These are phyloP conservation scores for Phytophthora tubulina DNA, from an alignment of 352 stramenopile species.

Conservation along the genomic window DNA sequence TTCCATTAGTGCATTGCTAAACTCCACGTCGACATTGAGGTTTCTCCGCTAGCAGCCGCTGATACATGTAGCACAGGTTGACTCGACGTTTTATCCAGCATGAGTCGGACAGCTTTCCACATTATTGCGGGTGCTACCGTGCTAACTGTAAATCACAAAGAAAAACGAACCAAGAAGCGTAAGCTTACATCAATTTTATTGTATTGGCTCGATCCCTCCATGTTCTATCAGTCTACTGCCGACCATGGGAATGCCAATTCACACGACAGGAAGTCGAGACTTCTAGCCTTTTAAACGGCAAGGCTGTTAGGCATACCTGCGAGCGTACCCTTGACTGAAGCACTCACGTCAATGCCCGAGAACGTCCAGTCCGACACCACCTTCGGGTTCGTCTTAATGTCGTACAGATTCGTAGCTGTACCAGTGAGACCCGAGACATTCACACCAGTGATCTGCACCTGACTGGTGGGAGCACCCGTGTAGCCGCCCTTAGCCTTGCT, in stretches of 20 bases:
- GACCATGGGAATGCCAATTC: too few species aligned
- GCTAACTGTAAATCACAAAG: too few species aligned
- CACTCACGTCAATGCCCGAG: constrained; percentile 18
- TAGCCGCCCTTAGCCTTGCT: constrained; percentile 34
- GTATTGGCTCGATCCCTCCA: background rate
- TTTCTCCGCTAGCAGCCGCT: too few species aligned
- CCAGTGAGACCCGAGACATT: constrained; percentile 28
- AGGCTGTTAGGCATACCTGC: constrained; percentile 11
- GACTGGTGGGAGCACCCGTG: constrained; percentile 29
- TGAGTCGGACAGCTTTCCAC: too few species aligned
- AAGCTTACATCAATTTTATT: constrained; percentile 7
- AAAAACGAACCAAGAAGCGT: too few species aligned
- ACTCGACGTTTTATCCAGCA: too few species aligned
- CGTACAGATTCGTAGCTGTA: constrained; percentile 37
- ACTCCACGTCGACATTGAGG: too few species aligned
- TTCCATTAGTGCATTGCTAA: too few species aligned
- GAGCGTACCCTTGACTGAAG: constrained; percentile 10
- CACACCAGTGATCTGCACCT: constrained; percentile 18
- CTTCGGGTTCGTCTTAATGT: constrained; percentile 34
- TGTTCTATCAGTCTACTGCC: constrained; percentile 2
- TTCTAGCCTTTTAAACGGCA: constrained; percentile 11
- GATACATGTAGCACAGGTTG: too few species aligned
- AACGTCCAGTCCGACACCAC: constrained; percentile 31
- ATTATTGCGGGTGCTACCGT: too few species aligned
- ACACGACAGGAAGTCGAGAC: background rate